Evolutionary conservation across 2,329 filamentous ascomycete species (phyloP), one percentile per base, ranked within the genome.

Genomic region (Claviceps digitariae): DNA sequence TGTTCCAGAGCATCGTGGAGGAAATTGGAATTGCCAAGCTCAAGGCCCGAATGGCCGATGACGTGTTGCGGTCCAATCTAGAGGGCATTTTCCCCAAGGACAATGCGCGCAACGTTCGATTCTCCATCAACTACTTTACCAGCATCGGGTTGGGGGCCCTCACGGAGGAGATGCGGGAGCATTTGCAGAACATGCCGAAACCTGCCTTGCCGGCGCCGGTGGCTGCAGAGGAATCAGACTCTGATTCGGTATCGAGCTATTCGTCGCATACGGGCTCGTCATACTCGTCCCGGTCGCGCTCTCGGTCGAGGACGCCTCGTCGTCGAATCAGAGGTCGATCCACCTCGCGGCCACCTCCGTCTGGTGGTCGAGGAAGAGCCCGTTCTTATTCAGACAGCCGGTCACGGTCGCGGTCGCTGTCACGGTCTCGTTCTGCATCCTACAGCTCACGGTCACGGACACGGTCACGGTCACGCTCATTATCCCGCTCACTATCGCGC

Each of bases 41-140:
- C 51, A 83, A 86, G 60, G 79, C 83, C 47, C 81, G 87, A 20
- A 77, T 96, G 69, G 81, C 77, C 59, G 90, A 95, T 60, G 86
- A 93, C 45, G 78, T 82, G 50, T 74, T 97, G 41, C 83, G 84
- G 56, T 82, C 89, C 50, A 86, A 81, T 65, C 81, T 96, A 55
- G 81, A 84, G 41, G 91, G 91, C 31, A 73, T 98, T 45, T 97
- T 98, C 75, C 93, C 93, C 0, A 84, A 76, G 56, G 90, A 97
- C 66, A 88, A 90, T 63, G 82, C 90, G 25, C 84, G 87, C 64
- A 93, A 96, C 69, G 90, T 90, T 41, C 83, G 91, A 52, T 98
- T 98, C 75, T 88, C 90, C 50, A 95, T 98, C 82, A 98, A 98
- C 71, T 98, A 96, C 76, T 97, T 98, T 68, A 98, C 93, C 10